phyloP scores from a whole-genome alignment of 768 basidiomycete genomes.

The Leccinum pellstonianum region DNA sequence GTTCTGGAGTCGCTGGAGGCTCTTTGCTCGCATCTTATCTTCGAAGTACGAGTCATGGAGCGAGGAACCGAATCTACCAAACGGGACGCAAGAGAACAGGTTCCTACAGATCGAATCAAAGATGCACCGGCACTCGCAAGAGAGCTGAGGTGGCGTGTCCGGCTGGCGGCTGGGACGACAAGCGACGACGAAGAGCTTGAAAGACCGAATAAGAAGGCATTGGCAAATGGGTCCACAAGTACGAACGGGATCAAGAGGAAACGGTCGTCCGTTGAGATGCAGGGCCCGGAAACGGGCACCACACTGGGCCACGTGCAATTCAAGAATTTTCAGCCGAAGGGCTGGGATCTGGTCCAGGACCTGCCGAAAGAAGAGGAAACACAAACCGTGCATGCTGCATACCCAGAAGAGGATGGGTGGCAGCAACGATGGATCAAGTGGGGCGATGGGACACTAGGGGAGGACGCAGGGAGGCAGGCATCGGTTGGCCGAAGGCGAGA shows the following conservation, averaged over 20 bases:
- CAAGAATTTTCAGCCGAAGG: constrained; percentile 65
- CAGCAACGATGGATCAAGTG: constrained; percentile 43
- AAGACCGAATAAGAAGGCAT: constrained; percentile 23
- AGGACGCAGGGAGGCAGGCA: constrained; percentile 32
- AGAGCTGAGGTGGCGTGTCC: constrained; percentile 83
- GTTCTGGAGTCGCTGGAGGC: constrained; percentile 69
- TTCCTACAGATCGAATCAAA: constrained; percentile 78
- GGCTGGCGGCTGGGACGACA: constrained; percentile 53
- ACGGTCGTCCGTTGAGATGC: constrained; percentile 30
- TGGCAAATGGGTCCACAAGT: constrained; percentile 27
- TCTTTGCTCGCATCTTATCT: constrained; percentile 76
- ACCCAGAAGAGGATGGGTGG: constrained; percentile 45
- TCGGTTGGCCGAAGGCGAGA: constrained; percentile 46
- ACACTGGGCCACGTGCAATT: constrained; percentile 39
- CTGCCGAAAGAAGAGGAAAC: constrained; percentile 42
- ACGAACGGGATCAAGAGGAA: constrained; percentile 39
- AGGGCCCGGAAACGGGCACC: constrained; percentile 5
- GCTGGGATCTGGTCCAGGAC: constrained; percentile 58
- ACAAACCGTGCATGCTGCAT: constrained; percentile 37
- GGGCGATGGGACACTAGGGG: constrained; percentile 27
- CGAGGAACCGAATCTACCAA: constrained; percentile 66
- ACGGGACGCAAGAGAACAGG: constrained; percentile 76
- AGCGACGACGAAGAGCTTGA: constrained; percentile 66
- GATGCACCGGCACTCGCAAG: constrained; percentile 79
- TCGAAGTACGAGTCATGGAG: constrained; percentile 72